Conservation (phyloP, 345 rosid species). For the Cochlearia excelsa region DNA sequence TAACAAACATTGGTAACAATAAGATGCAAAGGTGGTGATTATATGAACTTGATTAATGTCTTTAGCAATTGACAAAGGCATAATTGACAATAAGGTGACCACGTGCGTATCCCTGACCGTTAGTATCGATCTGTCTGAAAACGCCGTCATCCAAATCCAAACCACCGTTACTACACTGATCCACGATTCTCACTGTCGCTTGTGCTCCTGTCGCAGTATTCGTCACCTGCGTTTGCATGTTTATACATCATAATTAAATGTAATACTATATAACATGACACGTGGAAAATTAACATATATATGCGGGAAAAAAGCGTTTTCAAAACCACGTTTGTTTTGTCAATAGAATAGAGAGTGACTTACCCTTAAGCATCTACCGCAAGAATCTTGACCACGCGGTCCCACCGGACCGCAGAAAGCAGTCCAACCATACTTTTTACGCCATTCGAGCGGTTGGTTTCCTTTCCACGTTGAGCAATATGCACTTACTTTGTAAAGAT, state of each 20-base stretch:
- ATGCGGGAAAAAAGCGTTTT: too few species aligned
- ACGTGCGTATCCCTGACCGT: conserved; percentile 35
- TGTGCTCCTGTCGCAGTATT: conserved; percentile 46
- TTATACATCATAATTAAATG: background rate
- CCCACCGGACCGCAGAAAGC: conserved; percentile 59
- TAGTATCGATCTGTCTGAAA: conserved; percentile 41
- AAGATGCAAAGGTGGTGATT: too few species aligned
- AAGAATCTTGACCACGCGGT: conserved; percentile 46
- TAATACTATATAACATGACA: too few species aligned
- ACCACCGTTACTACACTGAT: conserved; percentile 52
- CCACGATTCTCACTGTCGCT: conserved; percentile 46
- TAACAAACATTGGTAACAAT: too few species aligned
- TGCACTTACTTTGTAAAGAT: conserved; percentile 41
- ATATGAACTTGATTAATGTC: conserved; percentile 1
- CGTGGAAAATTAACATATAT: too few species aligned
- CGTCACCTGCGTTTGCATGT: conserved; percentile 37
- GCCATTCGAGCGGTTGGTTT: conserved; percentile 47
- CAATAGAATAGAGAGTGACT: too few species aligned
- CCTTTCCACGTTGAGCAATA: conserved; percentile 59
- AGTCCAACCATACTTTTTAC: conserved; percentile 50
- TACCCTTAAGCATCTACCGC: conserved; percentile 52
- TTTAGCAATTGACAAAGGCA: conserved; percentile 41
- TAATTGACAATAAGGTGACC: conserved; percentile 49
- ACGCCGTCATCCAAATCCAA: conserved; percentile 43
- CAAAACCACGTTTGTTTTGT: too few species aligned